Evolutionary conservation across 2,329 filamentous ascomycete genomes (phyloP).

Genomic region (Ophiocordyceps australis): DNA sequence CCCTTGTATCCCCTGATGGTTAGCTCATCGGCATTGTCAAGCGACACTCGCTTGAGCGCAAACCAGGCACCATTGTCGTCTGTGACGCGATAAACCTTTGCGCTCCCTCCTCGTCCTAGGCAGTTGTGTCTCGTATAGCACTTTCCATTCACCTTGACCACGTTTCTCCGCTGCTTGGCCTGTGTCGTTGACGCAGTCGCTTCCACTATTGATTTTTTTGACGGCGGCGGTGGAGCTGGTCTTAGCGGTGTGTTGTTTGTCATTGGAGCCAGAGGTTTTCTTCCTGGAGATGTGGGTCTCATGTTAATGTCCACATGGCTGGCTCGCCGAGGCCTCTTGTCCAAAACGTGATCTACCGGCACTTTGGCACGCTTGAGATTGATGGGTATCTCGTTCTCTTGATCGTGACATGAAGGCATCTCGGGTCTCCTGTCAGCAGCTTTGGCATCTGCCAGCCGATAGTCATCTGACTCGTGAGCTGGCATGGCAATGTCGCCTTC

Average conservation of each 20-base stretch:
- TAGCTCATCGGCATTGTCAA: conserved; percentile 74
- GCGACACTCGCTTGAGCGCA: conserved; percentile 78
- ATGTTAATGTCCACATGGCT: conserved; percentile 21
- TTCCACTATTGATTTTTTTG: conserved; percentile 94
- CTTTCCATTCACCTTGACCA: conserved; percentile 79
- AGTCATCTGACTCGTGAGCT: conserved; percentile 18
- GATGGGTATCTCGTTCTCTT: conserved; percentile 67
- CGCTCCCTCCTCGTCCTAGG: conserved; percentile 81
- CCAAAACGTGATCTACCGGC: conserved; percentile 30
- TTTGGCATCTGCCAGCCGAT: conserved; percentile 27
- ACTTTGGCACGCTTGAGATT: conserved; percentile 47
- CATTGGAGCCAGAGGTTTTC: conserved; percentile 34
- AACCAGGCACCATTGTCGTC: conserved; percentile 94
- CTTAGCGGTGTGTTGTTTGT: conserved; percentile 57
- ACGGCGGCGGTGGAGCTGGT: conserved; percentile 63
- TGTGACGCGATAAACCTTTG: conserved; percentile 89
- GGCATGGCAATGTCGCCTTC: conserved; percentile 18
- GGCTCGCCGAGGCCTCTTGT: conserved; percentile 35
- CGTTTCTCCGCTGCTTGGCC: conserved; percentile 57
- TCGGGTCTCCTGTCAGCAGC: conserved; percentile 25
- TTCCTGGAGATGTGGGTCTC: conserved; percentile 19
- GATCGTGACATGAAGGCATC: conserved; percentile 49
- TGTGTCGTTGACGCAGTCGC: conserved; percentile 69
- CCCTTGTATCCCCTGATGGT: conserved; percentile 81
- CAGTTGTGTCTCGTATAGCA: conserved; percentile 79